These are phyloP conservation scores for Aspergillus mulundensis DNA, from an alignment of 495 filamentous ascomycete genomes.

Conservation along the genomic window DNA sequence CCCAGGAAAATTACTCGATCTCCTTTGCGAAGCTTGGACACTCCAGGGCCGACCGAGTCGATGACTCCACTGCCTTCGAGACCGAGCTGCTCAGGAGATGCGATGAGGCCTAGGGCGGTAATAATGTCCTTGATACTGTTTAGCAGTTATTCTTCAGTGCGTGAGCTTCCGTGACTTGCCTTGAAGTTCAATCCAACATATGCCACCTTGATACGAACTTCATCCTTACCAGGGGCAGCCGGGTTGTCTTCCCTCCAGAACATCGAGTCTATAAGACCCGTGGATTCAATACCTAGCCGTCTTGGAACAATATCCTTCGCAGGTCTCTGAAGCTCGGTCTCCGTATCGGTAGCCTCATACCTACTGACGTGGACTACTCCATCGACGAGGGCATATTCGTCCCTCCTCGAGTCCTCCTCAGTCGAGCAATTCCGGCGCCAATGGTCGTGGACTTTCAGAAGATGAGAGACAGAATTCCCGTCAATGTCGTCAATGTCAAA, in stretches of 20 bases:
- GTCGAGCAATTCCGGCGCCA: slow-evolving; percentile 15
- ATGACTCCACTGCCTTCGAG: slow-evolving; percentile 1
- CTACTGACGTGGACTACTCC: slow-evolving; percentile 24
- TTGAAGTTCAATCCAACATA: slow-evolving; percentile 35
- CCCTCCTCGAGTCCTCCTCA: slow-evolving; percentile 5
- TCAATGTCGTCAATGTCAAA: neutral
- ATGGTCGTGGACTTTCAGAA: slow-evolving; percentile 9
- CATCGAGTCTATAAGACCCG: slow-evolving; percentile 20
- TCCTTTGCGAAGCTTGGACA: neutral
- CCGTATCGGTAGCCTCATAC: slow-evolving; percentile 17
- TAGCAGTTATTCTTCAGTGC: neutral
- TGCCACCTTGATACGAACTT: slow-evolving; percentile 27
- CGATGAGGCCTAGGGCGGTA: neutral
- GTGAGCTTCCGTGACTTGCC: neutral
- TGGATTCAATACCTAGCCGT: slow-evolving; percentile 6
- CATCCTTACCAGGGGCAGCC: slow-evolving; percentile 5
- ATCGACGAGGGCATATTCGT: slow-evolving; percentile 20
- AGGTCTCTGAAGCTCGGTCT: neutral
- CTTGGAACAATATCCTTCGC: neutral
- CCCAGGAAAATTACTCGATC: neutral
- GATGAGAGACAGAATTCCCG: slow-evolving; percentile 17
- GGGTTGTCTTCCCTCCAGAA: slow-evolving; percentile 10
- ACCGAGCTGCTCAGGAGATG: neutral
- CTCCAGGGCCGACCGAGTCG: neutral
- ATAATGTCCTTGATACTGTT: neutral